Evolutionary conservation across 2,329 filamentous ascomycete genomes (phyloP).

Genomic region (Fusarium udum): DNA sequence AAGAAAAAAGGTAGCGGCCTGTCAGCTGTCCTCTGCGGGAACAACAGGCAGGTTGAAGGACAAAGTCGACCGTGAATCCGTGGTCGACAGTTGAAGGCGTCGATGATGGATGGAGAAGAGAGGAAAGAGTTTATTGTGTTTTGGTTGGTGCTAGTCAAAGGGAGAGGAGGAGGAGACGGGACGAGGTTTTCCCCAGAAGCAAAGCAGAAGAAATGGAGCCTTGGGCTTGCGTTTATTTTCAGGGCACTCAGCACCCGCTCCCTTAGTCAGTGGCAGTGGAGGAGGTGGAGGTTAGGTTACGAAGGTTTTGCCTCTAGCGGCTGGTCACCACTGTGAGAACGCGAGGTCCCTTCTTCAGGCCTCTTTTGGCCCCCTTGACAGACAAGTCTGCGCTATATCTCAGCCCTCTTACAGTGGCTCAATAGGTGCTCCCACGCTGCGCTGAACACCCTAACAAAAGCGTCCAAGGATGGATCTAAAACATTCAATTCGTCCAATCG

Average conservation of each 20-base stretch:
- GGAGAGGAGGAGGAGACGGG: conserved; percentile 46
- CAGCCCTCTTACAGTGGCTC: conserved; percentile 38
- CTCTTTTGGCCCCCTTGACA: conserved; percentile 18
- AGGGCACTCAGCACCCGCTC: conserved; percentile 14
- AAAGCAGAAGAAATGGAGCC: conserved; percentile 46
- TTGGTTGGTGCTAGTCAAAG: conserved; percentile 44
- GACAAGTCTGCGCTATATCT: conserved; percentile 22
- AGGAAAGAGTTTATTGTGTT: conserved; percentile 24
- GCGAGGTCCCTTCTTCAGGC: conserved; percentile 14
- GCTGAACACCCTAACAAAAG: not conserved
- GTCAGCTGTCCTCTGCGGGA: conserved; percentile 53
- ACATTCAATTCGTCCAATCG: conserved; percentile 30
- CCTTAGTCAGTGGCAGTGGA: conserved; percentile 18
- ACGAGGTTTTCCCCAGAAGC: conserved; percentile 52
- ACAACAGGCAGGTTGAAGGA: conserved; percentile 46
- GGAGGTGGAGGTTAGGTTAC: conserved; percentile 49
- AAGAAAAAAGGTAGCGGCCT: conserved; percentile 42
- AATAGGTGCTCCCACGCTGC: conserved; percentile 3
- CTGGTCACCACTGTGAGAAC: conserved; percentile 30
- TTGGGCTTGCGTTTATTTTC: conserved; percentile 35
- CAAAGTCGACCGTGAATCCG: conserved; percentile 46
- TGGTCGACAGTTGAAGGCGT: conserved; percentile 45
- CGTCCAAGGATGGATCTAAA: conserved; percentile 9
- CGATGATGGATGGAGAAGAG: conserved; percentile 40
- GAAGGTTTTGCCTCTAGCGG: conserved; percentile 52